These are phyloP conservation scores for Wallacemonas sp. DNA, from an alignment of 208 protist species.

Conservation along the genomic window DNA sequence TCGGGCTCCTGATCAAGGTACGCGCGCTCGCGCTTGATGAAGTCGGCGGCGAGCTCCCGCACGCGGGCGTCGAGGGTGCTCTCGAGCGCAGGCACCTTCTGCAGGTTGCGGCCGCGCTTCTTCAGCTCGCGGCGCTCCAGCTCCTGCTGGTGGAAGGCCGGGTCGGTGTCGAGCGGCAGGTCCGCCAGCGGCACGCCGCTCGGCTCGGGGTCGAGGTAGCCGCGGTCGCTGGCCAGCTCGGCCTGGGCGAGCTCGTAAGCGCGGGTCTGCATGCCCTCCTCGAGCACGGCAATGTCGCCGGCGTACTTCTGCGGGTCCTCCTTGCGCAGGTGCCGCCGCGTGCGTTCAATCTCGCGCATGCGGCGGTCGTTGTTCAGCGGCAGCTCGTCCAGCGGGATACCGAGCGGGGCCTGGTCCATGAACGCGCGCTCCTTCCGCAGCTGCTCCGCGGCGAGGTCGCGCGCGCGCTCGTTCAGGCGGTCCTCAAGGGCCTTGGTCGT, in stretches of 20 bases:
- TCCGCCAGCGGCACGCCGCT: slow-evolving; percentile 67
- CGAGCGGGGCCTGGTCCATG: slow-evolving; percentile 62
- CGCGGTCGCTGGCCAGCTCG: slow-evolving; percentile 58
- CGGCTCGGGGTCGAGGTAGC: slow-evolving; percentile 64
- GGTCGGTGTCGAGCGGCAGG: slow-evolving; percentile 62
- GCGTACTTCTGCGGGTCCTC: slow-evolving; percentile 30
- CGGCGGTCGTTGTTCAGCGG: slow-evolving; percentile 65
- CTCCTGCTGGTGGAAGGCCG: slow-evolving; percentile 62
- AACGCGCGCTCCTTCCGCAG: slow-evolving; percentile 68
- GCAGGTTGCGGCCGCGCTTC: slow-evolving; percentile 14
- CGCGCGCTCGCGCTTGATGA: slow-evolving; percentile 58
- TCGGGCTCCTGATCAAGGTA: slow-evolving; percentile 81
- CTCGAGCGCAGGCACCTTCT: slow-evolving; percentile 47
- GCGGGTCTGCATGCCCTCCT: slow-evolving; percentile 62
- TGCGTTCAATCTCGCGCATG: slow-evolving; percentile 69
- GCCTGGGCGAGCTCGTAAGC: slow-evolving; percentile 60
- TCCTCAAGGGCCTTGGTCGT: slow-evolving; percentile 53
- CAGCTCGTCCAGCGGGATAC: slow-evolving; percentile 62
- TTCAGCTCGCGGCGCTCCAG: slow-evolving; percentile 37
- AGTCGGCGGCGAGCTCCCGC: slow-evolving; percentile 57
- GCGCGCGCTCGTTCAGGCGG: slow-evolving; percentile 57
- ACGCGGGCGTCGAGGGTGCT: slow-evolving; percentile 48
- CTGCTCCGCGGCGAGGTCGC: slow-evolving; percentile 46
- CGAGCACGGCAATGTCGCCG: slow-evolving; percentile 41
- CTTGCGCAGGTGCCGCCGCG: slow-evolving; percentile 54